Evolutionary conservation across 192 early-diverging fungal genomes (phyloP).

Genomic region (Linnemannia elongata): DNA sequence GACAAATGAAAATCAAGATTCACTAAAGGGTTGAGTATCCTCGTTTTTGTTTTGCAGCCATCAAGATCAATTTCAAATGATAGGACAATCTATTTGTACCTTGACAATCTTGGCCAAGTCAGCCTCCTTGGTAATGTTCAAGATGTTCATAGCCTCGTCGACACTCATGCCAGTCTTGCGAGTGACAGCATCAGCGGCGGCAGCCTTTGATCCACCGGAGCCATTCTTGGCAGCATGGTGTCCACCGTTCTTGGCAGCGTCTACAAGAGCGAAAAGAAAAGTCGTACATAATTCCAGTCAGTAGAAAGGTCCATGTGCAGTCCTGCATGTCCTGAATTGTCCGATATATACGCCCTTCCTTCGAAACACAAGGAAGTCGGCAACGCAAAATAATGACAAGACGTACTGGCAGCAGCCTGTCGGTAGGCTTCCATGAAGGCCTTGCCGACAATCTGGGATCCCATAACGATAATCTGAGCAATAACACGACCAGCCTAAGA

Average conservation of each 20-base stretch:
- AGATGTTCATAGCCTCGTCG: slow-evolving; percentile 92
- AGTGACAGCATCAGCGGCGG: slow-evolving; percentile 78
- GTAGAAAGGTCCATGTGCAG: not conserved
- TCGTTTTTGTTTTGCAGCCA: too few relatives aligned
- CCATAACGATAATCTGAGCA: slow-evolving; percentile 82
- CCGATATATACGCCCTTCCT: not conserved
- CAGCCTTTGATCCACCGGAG: slow-evolving; percentile 63
- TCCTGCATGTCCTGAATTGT: not conserved
- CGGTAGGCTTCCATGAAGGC: slow-evolving; percentile 96
- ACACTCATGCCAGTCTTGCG: slow-evolving; percentile 86
- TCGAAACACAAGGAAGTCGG: not conserved
- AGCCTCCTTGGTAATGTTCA: slow-evolving; percentile 84
- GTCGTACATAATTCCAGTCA: not conserved
- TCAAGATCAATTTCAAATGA: not conserved
- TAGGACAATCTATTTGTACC: slow-evolving; percentile 34
- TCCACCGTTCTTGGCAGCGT: slow-evolving; percentile 74
- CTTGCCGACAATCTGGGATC: slow-evolving; percentile 86
- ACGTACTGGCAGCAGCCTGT: slow-evolving; percentile 87
- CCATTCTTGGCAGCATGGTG: slow-evolving; percentile 65
- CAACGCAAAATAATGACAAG: not conserved
- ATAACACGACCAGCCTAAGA: slow-evolving; percentile 76
- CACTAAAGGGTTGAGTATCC: not conserved
- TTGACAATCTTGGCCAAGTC: slow-evolving; percentile 65
- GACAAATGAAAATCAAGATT: not conserved
- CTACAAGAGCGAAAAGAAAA: slow-evolving; percentile 40